Evolutionary conservation across 768 basidiomycete genomes (phyloP).

Genomic region (Leccinum aurantiacum): DNA sequence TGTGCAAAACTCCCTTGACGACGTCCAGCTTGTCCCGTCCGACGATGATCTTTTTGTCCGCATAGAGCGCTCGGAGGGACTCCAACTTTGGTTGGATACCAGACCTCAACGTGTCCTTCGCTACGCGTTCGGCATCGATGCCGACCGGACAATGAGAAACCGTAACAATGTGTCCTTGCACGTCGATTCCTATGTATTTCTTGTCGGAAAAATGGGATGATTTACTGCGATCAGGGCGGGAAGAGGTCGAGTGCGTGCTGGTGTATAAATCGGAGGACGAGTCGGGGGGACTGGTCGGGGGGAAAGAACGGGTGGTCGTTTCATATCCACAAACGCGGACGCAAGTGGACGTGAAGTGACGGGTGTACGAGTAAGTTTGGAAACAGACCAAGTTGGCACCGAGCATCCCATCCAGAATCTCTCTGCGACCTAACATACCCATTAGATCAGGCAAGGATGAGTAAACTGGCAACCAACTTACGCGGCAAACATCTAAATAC

Average conservation of each 20-base stretch:
- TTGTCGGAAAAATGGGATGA: constrained; percentile 11
- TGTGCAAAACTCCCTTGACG: constrained; percentile 97
- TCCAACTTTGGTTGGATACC: constrained; percentile 91
- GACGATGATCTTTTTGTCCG: constrained; percentile 97
- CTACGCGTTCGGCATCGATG: constrained; percentile 89
- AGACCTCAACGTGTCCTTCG: constrained; percentile 75
- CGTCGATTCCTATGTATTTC: constrained; percentile 60
- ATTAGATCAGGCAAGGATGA: constrained; percentile 3
- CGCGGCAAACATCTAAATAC: constrained; percentile 93
- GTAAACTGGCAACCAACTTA: constrained; percentile 38
- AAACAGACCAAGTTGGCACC: constrained; percentile 96
- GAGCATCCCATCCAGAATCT: constrained; percentile 97
- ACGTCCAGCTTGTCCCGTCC: constrained; percentile 97
- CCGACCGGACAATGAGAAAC: constrained; percentile 94
- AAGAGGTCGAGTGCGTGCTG: background rate
- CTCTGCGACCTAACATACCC: constrained; percentile 65
- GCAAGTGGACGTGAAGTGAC: constrained; percentile 94
- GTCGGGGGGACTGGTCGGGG: constrained; percentile 1
- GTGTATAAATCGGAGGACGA: constrained; percentile 9
- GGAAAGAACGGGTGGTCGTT: constrained; percentile 42
- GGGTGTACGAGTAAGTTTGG: constrained; percentile 95
- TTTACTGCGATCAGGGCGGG: constrained; percentile 10
- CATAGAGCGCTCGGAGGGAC: constrained; percentile 79
- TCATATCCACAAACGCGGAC: constrained; percentile 97
- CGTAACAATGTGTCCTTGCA: constrained; percentile 78